These are phyloP conservation scores for Cutaneotrichosporon cyanovorans DNA, from an alignment of 1,284 basidiomycete genomes.

Conservation along the genomic window DNA sequence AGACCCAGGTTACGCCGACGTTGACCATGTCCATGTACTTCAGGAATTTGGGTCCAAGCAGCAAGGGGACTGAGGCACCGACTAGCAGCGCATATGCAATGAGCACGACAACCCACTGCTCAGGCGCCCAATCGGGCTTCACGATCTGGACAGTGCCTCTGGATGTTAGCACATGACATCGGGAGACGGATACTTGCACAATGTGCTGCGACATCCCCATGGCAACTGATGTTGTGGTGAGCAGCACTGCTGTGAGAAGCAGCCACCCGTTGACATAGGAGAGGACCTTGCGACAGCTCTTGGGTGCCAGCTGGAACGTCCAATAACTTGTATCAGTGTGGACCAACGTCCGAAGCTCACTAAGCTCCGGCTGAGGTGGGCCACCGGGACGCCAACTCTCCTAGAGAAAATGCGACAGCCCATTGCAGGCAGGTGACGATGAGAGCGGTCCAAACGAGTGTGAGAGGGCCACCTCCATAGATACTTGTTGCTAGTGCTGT, in stretches of 20 bases:
- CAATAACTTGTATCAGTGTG: conserved; percentile 15
- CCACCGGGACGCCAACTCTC: conserved; percentile 13
- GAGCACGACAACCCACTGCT: conserved; percentile 10
- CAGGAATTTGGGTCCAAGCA: conserved; percentile 6
- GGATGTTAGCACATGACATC: no score
- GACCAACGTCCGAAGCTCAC: not conserved
- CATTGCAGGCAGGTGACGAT: conserved; percentile 13
- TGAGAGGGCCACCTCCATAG: conserved; percentile 11
- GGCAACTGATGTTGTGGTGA: conserved; percentile 9
- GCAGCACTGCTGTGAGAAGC: conserved; percentile 12
- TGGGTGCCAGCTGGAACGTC: conserved; percentile 15
- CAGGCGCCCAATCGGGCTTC: conserved; percentile 11
- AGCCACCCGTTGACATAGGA: conserved; percentile 18
- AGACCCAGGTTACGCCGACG: conserved; percentile 8
- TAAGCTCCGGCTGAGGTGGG: conserved; percentile 14
- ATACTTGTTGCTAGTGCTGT: conserved; percentile 8
- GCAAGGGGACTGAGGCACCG: conserved; percentile 7
- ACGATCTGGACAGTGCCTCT: conserved; percentile 11
- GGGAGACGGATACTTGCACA: not conserved
- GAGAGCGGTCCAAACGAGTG: conserved; percentile 11
- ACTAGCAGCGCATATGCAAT: conserved; percentile 10
- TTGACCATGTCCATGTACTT: conserved; percentile 7
- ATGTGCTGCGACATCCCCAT: conserved; percentile 15
- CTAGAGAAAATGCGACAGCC: conserved; percentile 8
- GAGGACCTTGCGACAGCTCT: conserved; percentile 5